Percentiles rank a stretch among this genome's conserved stretches.
Evolutionary conservation across 2,329 filamentous ascomycete species (phyloP).

Genomic region (Aureobasidium lini): DNA sequence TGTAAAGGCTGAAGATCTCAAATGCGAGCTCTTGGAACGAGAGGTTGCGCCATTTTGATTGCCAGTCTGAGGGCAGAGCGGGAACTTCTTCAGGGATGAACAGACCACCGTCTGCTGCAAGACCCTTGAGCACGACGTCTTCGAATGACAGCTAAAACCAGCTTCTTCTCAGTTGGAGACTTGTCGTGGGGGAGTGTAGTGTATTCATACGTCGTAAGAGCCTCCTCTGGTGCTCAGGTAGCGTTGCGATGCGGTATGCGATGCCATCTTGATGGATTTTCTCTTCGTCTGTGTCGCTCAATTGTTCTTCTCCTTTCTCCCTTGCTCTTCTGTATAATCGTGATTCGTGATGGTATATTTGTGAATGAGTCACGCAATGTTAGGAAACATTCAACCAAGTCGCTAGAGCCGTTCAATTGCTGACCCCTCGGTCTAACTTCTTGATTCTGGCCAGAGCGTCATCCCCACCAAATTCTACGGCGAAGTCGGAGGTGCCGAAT

Average conservation of each 20-base stretch:
- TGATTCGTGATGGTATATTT: background rate
- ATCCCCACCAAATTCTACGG: conserved; percentile 1
- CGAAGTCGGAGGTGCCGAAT: conserved; percentile 1
- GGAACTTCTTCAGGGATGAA: conserved; percentile 85
- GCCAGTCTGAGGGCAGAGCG: conserved; percentile 53
- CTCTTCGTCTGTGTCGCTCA: background rate
- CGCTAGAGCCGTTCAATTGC: conserved; percentile 1
- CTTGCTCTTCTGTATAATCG: background rate
- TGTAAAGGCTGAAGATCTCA: conserved; percentile 80
- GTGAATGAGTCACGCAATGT: background rate
- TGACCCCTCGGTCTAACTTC: conserved; percentile 4
- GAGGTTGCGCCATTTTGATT: conserved; percentile 65
- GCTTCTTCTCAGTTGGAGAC: conserved; percentile 18
- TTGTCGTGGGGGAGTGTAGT: background rate
- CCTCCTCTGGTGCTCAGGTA: conserved; percentile 58
- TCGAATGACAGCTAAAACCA: conserved; percentile 70
- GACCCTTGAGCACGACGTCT: conserved; percentile 80
- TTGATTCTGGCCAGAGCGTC: conserved; percentile 10
- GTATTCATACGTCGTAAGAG: conserved; percentile 49
- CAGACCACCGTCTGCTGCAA: conserved; percentile 78
- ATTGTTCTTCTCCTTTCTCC: background rate
- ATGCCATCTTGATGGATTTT: conserved; percentile 20
- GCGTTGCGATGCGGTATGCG: conserved; percentile 49
- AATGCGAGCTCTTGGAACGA: conserved; percentile 76
- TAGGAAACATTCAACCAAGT: background rate